These are phyloP conservation scores for Colletotrichum lini DNA, from an alignment of 2,329 filamentous ascomycete species.

Conservation along the genomic window DNA sequence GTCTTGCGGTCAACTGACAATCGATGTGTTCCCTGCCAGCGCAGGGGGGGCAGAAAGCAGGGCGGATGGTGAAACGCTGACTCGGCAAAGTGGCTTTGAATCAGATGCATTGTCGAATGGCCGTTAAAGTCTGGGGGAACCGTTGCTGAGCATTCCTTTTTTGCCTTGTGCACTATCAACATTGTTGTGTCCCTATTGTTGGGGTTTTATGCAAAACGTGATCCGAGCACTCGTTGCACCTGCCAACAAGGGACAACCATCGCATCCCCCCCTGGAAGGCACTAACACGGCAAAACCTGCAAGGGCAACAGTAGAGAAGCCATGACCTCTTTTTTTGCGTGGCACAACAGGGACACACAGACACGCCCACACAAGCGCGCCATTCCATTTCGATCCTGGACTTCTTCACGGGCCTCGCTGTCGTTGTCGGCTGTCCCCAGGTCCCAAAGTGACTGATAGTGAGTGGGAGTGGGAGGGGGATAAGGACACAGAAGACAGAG, in stretches of 20 bases:
- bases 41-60: slow-evolving; percentile 26
- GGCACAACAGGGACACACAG: neutral
- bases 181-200: slow-evolving; percentile 10
- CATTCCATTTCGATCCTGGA: slow-evolving; percentile 7
- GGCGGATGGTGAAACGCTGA: slow-evolving; percentile 35
- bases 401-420: slow-evolving; percentile 10
- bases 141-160: slow-evolving; percentile 14
- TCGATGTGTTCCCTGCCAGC: neutral
- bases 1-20: slow-evolving; percentile 8
- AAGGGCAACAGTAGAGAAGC: neutral
- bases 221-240: slow-evolving; percentile 13
- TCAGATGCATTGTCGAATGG: slow-evolving; percentile 35
- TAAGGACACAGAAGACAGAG: neutral
- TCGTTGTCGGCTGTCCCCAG: neutral
- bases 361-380: slow-evolving; percentile 16
- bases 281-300: slow-evolving; percentile 35
- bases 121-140: slow-evolving; percentile 19
- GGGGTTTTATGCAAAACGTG: slow-evolving; percentile 27
- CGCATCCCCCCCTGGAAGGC: neutral
- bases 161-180: slow-evolving; percentile 2
- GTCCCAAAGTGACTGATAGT: neutral
- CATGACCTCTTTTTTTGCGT: slow-evolving; percentile 3
- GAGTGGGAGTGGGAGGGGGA: neutral
- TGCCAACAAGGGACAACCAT: neutral
- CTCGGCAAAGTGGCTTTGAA: slow-evolving; percentile 24